These are phyloP conservation scores for maize (Zea mays) DNA, from an alignment of 176 grass and related monocot species.

Conservation along the genomic window DNA sequence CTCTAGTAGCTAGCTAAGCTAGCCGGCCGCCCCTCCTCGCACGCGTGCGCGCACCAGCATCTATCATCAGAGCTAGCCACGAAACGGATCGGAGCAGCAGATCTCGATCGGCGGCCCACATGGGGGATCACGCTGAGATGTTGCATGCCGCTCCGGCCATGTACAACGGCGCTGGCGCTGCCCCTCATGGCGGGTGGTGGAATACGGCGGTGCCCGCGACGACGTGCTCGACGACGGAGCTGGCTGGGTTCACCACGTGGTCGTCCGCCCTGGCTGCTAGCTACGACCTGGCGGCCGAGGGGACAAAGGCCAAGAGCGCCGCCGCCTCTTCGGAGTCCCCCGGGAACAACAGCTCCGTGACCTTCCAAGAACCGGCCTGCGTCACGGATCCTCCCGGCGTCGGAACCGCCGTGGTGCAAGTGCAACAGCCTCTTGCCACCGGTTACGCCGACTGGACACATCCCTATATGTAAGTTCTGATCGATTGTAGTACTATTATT, in stretches of 20 bases:
- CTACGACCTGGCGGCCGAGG: constrained; percentile 37
- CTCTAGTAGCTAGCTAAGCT: not conserved
- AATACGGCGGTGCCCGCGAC: constrained; percentile 23
- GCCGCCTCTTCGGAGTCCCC: constrained; percentile 54
- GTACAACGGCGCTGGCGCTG: constrained; percentile 34
- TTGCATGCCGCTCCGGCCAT: constrained; percentile 53
- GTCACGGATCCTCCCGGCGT: not conserved
- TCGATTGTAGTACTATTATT: not conserved
- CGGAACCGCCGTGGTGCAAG: not conserved
- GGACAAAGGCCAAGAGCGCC: constrained; percentile 38
- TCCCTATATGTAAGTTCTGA: constrained; percentile 50
- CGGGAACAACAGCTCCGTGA: constrained; percentile 54
- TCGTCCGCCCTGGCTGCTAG: constrained; percentile 27
- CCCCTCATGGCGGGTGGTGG: constrained; percentile 49
- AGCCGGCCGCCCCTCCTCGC: not conserved
- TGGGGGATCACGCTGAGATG: constrained; percentile 59
- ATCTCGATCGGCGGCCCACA: constrained; percentile 5
- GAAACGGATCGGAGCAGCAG: constrained; percentile 10
- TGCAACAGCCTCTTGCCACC: not conserved
- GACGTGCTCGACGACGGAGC: constrained; percentile 48
- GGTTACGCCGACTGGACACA: constrained; percentile 49
- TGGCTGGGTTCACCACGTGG: constrained; percentile 42
- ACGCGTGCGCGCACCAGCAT: not conserved
- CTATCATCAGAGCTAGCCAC: not conserved
- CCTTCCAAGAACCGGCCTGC: constrained; percentile 49